phyloP scores from a whole-genome alignment of 495 filamentous ascomycete genomes.

The Neurospora pannonica region DNA sequence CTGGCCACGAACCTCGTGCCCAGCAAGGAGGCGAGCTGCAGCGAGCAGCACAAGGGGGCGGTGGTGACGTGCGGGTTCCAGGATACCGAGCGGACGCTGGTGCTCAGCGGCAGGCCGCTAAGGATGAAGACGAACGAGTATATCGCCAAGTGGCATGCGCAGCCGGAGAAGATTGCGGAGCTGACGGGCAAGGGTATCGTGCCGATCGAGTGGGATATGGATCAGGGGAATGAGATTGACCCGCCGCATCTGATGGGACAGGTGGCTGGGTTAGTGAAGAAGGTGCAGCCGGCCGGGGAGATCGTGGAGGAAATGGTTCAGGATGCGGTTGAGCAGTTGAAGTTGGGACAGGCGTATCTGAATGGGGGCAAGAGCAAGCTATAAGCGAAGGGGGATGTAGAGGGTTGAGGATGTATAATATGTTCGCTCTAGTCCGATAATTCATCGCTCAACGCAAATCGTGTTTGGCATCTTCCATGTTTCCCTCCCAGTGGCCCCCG shows the following conservation, averaged over 20 bases:
- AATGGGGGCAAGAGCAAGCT: constrained; percentile 29
- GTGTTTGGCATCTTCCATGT: not conserved
- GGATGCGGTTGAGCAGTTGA: constrained; percentile 64
- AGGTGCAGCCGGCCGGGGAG: constrained; percentile 66
- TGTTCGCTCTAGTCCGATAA: not conserved
- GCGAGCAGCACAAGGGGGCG: constrained; percentile 66
- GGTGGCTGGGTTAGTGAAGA: constrained; percentile 65
- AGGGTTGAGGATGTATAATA: not conserved
- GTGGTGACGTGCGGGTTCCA: constrained; percentile 68
- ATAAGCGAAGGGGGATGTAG: constrained; percentile 7
- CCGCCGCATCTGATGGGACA: constrained; percentile 89
- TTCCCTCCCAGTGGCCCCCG: not conserved
- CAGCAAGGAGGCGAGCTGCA: constrained; percentile 64
- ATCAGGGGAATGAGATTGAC: constrained; percentile 65
- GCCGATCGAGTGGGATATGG: constrained; percentile 70
- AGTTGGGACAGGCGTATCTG: constrained; percentile 42
- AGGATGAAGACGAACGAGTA: constrained; percentile 76
- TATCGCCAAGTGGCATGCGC: constrained; percentile 64
- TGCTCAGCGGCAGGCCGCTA: constrained; percentile 69
- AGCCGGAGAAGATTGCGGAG: constrained; percentile 59
- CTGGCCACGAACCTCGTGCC: constrained; percentile 84
- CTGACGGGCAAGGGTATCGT: constrained; percentile 67
- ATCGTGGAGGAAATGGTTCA: constrained; percentile 84
- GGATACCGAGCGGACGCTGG: constrained; percentile 69
- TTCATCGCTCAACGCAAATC: not conserved